These are phyloP conservation scores for Gelatoporia subvermispora DNA, from an alignment of 768 basidiomycete species.

Conservation along the genomic window DNA sequence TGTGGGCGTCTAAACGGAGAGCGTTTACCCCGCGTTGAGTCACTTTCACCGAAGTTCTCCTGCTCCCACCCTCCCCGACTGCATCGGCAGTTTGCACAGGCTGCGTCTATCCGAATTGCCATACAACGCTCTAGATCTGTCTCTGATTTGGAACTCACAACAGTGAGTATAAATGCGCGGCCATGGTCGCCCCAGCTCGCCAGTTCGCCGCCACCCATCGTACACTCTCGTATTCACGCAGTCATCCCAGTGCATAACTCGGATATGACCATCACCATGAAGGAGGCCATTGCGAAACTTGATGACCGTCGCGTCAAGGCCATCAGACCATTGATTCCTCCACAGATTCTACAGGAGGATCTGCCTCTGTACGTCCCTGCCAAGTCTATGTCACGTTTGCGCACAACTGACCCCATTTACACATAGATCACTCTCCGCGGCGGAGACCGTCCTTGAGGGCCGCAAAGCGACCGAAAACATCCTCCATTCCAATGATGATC, in stretches of 20 bases:
- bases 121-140: no score
- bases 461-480: constrained; percentile 75
- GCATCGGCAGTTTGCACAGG: no score
- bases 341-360: constrained; percentile 92
- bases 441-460: constrained; percentile 87
- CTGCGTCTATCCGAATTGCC: no score
- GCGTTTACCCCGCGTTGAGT: no score
- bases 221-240: constrained; percentile 1
- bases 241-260: constrained; percentile 40
- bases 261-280: constrained; percentile 69
- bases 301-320: constrained; percentile 86
- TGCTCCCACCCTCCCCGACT: no score
- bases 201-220: constrained; percentile 2
- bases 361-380: constrained; percentile 62
- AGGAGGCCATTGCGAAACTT: constrained; percentile 72
- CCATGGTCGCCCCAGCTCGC: not conserved
- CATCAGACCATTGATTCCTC: constrained; percentile 87
- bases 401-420: not conserved
- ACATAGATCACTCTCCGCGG: constrained; percentile 66
- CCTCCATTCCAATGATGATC: constrained; percentile 83
- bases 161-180: constrained; percentile 12
- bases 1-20: no score
- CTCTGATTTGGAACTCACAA: not conserved
- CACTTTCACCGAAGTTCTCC: no score
- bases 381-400: not conserved